A percentile compares a stretch with the other conserved stretches of the same genome.
Evolutionary conservation across 768 basidiomycete species (phyloP).

Genomic region (Austroboletus eburneus): DNA sequence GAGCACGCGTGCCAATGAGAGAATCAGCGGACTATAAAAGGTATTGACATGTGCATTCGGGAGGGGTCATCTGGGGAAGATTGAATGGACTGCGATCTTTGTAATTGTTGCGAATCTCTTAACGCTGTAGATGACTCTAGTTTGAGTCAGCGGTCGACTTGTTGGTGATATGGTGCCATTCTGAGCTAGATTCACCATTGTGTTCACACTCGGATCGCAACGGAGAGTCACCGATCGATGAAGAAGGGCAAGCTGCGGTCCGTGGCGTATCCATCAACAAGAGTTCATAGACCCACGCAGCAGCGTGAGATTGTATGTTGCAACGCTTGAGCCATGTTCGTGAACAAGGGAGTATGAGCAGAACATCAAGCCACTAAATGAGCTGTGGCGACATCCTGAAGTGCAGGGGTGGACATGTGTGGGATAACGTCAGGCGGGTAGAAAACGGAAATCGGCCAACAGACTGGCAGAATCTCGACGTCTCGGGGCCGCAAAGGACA

Average conservation of each 20-base stretch:
- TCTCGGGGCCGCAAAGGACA: conserved; percentile 17
- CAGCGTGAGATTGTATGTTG: conserved; percentile 10
- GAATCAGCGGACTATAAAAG: conserved; percentile 1
- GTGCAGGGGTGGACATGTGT: not conserved
- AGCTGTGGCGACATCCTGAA: conserved; percentile 14
- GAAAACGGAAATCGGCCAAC: no score
- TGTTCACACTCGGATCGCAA: not conserved
- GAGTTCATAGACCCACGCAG: conserved; percentile 2
- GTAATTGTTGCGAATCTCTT: conserved; percentile 1
- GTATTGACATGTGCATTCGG: not conserved
- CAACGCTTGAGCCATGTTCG: not conserved
- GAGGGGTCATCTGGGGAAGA: conserved; percentile 3
- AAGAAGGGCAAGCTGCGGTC: conserved; percentile 11
- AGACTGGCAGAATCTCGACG: not conserved
- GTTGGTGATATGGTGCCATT: no score
- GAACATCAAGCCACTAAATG: conserved; percentile 29
- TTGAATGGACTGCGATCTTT: conserved; percentile 7
- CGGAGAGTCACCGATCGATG: not conserved
- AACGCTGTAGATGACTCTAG: conserved; percentile 5
- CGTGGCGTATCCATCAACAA: conserved; percentile 19
- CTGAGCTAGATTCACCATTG: no score
- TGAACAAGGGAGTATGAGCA: conserved; percentile 6
- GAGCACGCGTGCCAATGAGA: not conserved
- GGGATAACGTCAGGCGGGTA: no score
- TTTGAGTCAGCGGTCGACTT: not conserved